Base-by-base conservation (phyloP, 2,329 filamentous ascomycete species). In the Pseudogymnoascus sp. region DNA sequence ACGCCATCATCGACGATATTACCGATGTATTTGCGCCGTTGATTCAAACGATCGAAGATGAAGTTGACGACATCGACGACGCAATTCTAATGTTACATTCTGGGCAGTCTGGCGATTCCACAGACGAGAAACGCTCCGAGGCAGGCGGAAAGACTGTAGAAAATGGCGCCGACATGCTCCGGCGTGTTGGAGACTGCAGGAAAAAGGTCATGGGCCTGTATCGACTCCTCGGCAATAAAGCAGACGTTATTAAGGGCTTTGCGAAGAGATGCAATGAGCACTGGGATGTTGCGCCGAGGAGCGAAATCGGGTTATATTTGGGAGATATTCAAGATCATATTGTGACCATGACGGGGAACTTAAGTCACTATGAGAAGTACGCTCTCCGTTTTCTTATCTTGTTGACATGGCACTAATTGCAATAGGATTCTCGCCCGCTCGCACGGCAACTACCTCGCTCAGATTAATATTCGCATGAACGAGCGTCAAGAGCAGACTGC, bases 241-340 rank as follows among this genome's bases (percentile, higher is more conserved):
- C 94, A 59, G 94, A 99, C 74, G 94, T 99, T 63, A 97, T 99
- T 80, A 97, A 97, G 77, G 94, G 94, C 1, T 99, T 99, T 71
- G 94, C 94, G 4, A 99, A 99, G 78, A 84, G 94, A 12, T 99
- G 94, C 78, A 99, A 97, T 72, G 93, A 99, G 78, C 89, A 95
- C 67, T 99, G 92, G 92, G 90, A 97, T 69, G 90, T 99, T 64
- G 93, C 94, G 5, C 94, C 94, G 9, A 84, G 92, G 65, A 94
- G 90, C 35, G 94, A 99, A 73, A 97, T 99, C 72, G 94, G 94
- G n/a, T 77, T 99, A 61, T 99, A 97, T 75, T 79, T 99, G 63
- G 94, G 94, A 65, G 94, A 99, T 78, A 99, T 99, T 66, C 94
- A 99, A 75, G 94, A 99, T 78, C 94, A 99, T 74, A 97, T 99